A percentile compares a stretch with the other conserved stretches of the same genome.
Conservation (phyloP, 495 filamentous ascomycete species). For the Hypoxylon cercidicola region DNA sequence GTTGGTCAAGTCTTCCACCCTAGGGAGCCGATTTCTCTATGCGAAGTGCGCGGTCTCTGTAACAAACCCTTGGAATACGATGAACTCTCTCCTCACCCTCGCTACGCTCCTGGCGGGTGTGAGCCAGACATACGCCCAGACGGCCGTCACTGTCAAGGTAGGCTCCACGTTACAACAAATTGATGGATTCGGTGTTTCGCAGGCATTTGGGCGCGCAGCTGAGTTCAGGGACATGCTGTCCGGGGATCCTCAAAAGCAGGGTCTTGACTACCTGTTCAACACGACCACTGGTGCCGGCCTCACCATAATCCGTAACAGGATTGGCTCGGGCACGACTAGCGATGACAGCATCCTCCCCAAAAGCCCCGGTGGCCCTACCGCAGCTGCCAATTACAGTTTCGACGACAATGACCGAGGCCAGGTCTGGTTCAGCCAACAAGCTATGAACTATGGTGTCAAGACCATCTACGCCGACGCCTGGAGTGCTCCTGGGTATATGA, state of each 20-base stretch:
- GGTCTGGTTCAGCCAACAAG: constrained; percentile 62
- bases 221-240: constrained; percentile 50
- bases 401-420: constrained; percentile 60
- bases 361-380: constrained; percentile 48
- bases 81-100: constrained; percentile 15
- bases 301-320: constrained; percentile 63
- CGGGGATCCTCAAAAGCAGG: constrained; percentile 44
- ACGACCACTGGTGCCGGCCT: constrained; percentile 60
- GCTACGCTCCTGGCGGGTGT: constrained; percentile 14
- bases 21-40: neutral
- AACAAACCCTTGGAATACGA: neutral
- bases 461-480: constrained; percentile 65
- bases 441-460: constrained; percentile 54
- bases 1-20: neutral
- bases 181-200: constrained; percentile 61
- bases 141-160: constrained; percentile 50
- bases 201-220: constrained; percentile 61
- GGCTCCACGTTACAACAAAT: constrained; percentile 50
- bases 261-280: constrained; percentile 61
- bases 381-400: constrained; percentile 55
- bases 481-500: constrained; percentile 68
- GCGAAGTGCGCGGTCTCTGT: neutral
- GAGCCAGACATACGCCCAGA: constrained; percentile 27
- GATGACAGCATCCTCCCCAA: constrained; percentile 55
- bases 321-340: constrained; percentile 51